Conservation (phyloP, 306 rosid species). For the Quercus berberidifolia region DNA sequence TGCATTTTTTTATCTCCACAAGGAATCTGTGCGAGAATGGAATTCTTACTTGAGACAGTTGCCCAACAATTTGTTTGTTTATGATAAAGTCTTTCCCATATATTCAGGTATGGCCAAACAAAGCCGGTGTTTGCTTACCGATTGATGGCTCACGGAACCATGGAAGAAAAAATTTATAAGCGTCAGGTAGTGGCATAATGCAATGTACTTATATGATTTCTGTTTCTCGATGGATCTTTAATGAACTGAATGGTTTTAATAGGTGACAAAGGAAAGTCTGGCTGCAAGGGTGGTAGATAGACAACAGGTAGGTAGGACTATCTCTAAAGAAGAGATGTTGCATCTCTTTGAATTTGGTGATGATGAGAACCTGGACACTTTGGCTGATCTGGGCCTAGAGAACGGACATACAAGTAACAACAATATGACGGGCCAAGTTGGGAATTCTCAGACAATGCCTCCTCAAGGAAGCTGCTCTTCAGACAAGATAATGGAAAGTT, state of each 20-base stretch:
- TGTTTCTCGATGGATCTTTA: conserved; percentile 15
- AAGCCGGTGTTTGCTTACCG: conserved; percentile 97
- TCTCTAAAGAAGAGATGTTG: conserved; percentile 94
- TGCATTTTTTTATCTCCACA: not conserved
- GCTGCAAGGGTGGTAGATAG: conserved; percentile 98
- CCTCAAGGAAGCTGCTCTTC: conserved; percentile 79
- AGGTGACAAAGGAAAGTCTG: conserved; percentile 99
- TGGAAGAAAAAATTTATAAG: conserved; percentile 98
- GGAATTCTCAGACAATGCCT: conserved; percentile 42
- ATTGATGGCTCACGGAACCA: conserved; percentile 93
- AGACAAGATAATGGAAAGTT: conserved; percentile 88
- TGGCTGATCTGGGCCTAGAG: conserved; percentile 48
- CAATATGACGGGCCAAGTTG: conserved; percentile 31
- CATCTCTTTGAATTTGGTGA: conserved; percentile 98
- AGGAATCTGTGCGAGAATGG: not conserved
- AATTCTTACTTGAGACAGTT: not conserved
- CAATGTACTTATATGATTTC: conserved; percentile 19
- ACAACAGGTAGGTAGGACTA: conserved; percentile 90
- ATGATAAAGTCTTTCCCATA: conserved; percentile 8
- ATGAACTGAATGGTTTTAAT: conserved; percentile 22
- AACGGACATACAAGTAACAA: conserved; percentile 30
- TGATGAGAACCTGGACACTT: conserved; percentile 74
- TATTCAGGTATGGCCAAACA: conserved; percentile 87
- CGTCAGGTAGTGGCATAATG: conserved; percentile 69
- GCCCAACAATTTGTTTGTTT: conserved; percentile 1